A percentile compares a stretch with the other conserved stretches of the same genome.
Conservation (phyloP, 805 yeast species). For the Candida oleophila region DNA sequence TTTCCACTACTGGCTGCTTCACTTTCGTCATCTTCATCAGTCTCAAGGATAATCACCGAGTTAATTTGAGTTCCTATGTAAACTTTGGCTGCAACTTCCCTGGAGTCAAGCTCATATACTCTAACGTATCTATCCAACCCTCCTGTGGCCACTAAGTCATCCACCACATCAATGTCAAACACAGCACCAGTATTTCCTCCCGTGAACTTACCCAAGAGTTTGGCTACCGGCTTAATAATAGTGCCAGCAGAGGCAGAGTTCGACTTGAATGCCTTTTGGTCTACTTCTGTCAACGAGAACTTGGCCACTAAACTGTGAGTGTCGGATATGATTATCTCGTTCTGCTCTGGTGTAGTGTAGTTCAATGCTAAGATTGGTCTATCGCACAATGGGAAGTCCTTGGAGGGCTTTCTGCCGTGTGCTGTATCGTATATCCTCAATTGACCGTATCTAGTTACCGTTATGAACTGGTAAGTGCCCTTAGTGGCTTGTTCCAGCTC, state of each 20-base stretch:
- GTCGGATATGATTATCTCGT: slow-evolving; percentile 66
- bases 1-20: slow-evolving; percentile 23
- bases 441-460: slow-evolving; percentile 76
- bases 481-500: slow-evolving; percentile 30
- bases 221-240: slow-evolving; percentile 45
- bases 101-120: slow-evolving; percentile 61
- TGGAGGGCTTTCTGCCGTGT: slow-evolving; percentile 66
- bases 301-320: slow-evolving; percentile 63
- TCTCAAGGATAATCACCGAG: slow-evolving; percentile 50
- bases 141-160: slow-evolving; percentile 63
- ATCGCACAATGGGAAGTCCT: slow-evolving; percentile 53
- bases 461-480: slow-evolving; percentile 50
- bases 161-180: slow-evolving; percentile 59
- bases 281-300: slow-evolving; percentile 39
- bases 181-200: slow-evolving; percentile 64
- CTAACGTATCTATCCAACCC: slow-evolving; percentile 87
- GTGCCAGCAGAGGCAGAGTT: slow-evolving; percentile 48
- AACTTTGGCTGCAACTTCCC: slow-evolving; percentile 67
- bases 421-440: slow-evolving; percentile 70
- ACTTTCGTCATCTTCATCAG: slow-evolving; percentile 34
- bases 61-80: slow-evolving; percentile 73
- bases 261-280: slow-evolving; percentile 32
- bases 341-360: slow-evolving; percentile 31
- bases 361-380: slow-evolving; percentile 50
- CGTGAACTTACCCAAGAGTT: slow-evolving; percentile 60